phyloP scores from a whole-genome alignment of 2,329 filamentous ascomycete genomes.

The Hirsutella rhossiliensis region DNA sequence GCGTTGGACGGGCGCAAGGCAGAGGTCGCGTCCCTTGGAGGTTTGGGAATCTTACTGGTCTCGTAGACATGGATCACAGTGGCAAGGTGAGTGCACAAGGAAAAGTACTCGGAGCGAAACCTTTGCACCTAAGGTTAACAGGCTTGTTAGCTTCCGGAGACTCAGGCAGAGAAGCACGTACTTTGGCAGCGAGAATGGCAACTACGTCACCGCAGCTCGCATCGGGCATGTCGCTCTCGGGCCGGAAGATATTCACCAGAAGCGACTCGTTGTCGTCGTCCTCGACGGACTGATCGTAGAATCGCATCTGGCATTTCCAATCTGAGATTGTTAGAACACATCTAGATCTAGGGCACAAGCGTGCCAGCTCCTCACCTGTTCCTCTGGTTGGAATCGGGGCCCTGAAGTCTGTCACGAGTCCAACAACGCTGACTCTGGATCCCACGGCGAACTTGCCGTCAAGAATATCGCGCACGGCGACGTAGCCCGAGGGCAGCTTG shows the following conservation, averaged over 20 bases:
- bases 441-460: slow-evolving; percentile 19
- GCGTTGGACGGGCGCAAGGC: slow-evolving; percentile 12
- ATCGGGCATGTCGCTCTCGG: slow-evolving; percentile 33
- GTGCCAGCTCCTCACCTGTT: slow-evolving; percentile 26
- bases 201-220: slow-evolving; percentile 27
- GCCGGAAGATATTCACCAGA: slow-evolving; percentile 49
- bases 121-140: slow-evolving; percentile 24
- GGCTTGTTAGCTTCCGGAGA: background rate
- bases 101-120: slow-evolving; percentile 16
- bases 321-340: slow-evolving; percentile 26
- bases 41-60: slow-evolving; percentile 14
- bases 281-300: slow-evolving; percentile 47
- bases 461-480: slow-evolving; percentile 28
- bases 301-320: slow-evolving; percentile 45
- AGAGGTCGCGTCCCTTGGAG: slow-evolving; percentile 22
- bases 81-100: slow-evolving; percentile 28
- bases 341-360: background rate
- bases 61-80: slow-evolving; percentile 35
- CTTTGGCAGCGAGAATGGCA: slow-evolving; percentile 41
- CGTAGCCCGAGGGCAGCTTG: slow-evolving; percentile 12
- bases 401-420: slow-evolving; percentile 56
- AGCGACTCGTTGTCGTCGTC: slow-evolving; percentile 24
- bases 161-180: slow-evolving; percentile 15
- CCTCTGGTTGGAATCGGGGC: slow-evolving; percentile 37
- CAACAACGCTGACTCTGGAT: slow-evolving; percentile 47